A percentile compares a stretch with the other conserved stretches of the same genome.
These are phyloP conservation scores for Plasmodium reichenowi DNA, from an alignment of 169 alveolate genomes.

Conservation along the genomic window DNA sequence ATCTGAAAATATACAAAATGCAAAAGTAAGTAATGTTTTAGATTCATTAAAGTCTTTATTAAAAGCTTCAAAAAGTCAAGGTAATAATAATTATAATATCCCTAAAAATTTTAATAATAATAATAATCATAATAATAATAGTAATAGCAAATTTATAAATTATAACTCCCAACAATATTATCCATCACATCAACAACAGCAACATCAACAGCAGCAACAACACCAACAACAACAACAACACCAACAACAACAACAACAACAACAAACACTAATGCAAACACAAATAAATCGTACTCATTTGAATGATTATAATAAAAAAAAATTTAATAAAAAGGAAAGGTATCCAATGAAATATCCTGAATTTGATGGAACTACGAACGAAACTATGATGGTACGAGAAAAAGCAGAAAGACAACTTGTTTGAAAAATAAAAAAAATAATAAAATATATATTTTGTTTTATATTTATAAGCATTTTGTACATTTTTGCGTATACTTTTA, in stretches of 20 bases:
- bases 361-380: conserved; percentile 57
- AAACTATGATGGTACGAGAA: conserved; percentile 30
- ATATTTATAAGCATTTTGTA: not conserved
- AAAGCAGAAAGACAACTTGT: conserved; percentile 13
- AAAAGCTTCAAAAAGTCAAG: conserved; percentile 50
- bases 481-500: not conserved
- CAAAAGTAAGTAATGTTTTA: conserved; percentile 62
- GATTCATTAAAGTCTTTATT: conserved; percentile 61
- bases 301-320: conserved; percentile 43
- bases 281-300: not conserved
- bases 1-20: conserved; percentile 52
- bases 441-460: not conserved
- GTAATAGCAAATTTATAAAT: conserved; percentile 17
- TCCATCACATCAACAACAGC: not conserved
- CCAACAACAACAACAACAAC: not conserved
- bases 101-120: conserved; percentile 9
- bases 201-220: not conserved
- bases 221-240: not conserved
- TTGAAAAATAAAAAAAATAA: not conserved
- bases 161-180: conserved; percentile 30
- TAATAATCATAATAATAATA: not conserved
- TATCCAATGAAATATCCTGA: conserved; percentile 22
- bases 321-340: conserved; percentile 39
- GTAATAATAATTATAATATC: not conserved
- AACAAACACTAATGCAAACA: not conserved